A percentile compares a stretch with the other conserved stretches of the same genome.
These are phyloP conservation scores for Pilaira anomala DNA, from an alignment of 192 early-diverging fungal genomes.

Conservation along the genomic window DNA sequence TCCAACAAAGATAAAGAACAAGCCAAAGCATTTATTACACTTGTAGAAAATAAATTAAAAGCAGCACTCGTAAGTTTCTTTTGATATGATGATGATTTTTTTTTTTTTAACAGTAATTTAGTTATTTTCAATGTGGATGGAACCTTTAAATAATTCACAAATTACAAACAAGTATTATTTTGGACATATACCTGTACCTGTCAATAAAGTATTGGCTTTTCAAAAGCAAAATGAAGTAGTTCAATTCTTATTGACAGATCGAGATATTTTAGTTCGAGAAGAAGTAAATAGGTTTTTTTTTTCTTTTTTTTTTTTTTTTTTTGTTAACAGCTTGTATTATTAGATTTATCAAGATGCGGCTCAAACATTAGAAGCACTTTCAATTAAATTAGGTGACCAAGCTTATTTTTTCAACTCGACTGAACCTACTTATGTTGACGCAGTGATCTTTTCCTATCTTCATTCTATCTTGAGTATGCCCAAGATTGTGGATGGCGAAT, in stretches of 20 bases:
- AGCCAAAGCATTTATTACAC: conserved; percentile 42
- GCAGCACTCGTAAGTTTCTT: conserved; percentile 48
- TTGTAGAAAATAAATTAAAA: conserved; percentile 52
- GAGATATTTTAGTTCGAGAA: conserved; percentile 54
- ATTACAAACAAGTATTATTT: conserved; percentile 30
- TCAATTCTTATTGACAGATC: conserved; percentile 55
- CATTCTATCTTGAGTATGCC: conserved; percentile 49
- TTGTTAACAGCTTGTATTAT: conserved; percentile 1
- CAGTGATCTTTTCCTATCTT: conserved; percentile 57
- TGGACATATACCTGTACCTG: conserved; percentile 35
- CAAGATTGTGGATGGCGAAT: conserved; percentile 4
- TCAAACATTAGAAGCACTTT: conserved; percentile 47
- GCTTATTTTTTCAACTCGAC: conserved; percentile 49
- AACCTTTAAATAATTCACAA: conserved; percentile 33
- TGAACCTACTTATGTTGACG: conserved; percentile 50
- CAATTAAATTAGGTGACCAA: conserved; percentile 44
- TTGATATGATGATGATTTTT: neutral
- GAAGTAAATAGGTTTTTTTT: conserved; percentile 23
- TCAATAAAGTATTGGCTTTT: conserved; percentile 31
- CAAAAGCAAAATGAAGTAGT: conserved; percentile 38
- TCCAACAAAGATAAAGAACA: conserved; percentile 35
- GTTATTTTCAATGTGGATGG: conserved; percentile 42
- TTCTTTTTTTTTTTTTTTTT: neutral
- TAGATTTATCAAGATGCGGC: conserved; percentile 58
- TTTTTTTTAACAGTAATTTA: conserved; percentile 15